Evolutionary conservation across 495 filamentous ascomycete genomes (phyloP).

Genomic region (Penicilliopsis zonata): DNA sequence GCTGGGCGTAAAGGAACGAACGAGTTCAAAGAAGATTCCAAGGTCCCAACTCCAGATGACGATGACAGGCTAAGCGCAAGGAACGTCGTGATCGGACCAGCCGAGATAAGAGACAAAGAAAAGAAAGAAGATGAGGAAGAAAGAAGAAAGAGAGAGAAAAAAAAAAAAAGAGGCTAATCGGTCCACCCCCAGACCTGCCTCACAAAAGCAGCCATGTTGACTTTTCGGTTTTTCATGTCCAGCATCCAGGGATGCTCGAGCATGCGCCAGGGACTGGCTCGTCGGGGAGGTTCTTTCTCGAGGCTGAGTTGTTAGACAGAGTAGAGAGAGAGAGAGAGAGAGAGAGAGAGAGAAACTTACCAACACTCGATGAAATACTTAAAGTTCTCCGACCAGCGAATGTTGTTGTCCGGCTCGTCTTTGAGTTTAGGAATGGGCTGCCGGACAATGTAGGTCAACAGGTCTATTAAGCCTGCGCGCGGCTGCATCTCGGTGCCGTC

Average conservation of each 20-base stretch:
- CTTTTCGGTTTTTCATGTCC: slow-evolving; percentile 89
- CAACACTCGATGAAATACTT: slow-evolving; percentile 99
- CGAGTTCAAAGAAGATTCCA: too few species aligned
- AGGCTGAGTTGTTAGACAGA: slow-evolving; percentile 41
- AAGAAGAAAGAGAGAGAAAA: slow-evolving; percentile 3
- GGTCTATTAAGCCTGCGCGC: slow-evolving; percentile 81
- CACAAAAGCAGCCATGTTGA: slow-evolving; percentile 91
- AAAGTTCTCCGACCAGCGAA: slow-evolving; percentile 90
- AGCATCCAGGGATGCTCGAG: slow-evolving; percentile 97
- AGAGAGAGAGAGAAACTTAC: slow-evolving; percentile 44
- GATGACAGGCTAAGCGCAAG: too few species aligned
- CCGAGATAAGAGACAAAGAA: slow-evolving; percentile 1
- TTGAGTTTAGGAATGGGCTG: slow-evolving; percentile 94
- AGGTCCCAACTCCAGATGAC: too few species aligned
- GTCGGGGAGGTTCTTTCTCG: slow-evolving; percentile 79
- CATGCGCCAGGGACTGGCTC: slow-evolving; percentile 96
- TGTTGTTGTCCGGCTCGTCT: slow-evolving; percentile 70
- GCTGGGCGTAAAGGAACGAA: too few species aligned
- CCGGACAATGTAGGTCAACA: slow-evolving; percentile 92
- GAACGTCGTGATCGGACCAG: not conserved
- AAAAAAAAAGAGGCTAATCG: slow-evolving; percentile 25
- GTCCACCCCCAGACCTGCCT: slow-evolving; percentile 94
- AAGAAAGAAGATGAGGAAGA: slow-evolving; percentile 5
- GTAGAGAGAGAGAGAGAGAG: slow-evolving; percentile 2
- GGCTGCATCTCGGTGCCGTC: slow-evolving; percentile 88